A percentile compares a stretch with the other conserved stretches of the same genome.
These are phyloP conservation scores for Pichia kudriavzevii DNA, from an alignment of 1,139 yeast species.

Conservation along the genomic window DNA sequence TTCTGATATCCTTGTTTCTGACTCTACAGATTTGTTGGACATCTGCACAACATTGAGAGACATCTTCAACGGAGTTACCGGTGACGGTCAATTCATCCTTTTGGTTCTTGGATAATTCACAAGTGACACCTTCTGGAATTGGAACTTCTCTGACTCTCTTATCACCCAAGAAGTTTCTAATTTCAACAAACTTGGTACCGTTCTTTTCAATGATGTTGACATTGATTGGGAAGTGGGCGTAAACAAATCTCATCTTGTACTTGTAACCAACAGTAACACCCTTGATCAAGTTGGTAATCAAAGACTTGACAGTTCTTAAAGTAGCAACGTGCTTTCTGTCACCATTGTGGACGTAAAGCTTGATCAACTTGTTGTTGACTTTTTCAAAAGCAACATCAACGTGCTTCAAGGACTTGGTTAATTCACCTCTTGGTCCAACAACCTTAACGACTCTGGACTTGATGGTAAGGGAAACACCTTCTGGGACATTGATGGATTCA, in stretches of 20 bases:
- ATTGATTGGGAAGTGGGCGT: constrained; percentile 99
- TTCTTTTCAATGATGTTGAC: constrained; percentile 79
- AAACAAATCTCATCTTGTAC: constrained; percentile 99
- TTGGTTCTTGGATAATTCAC: constrained; percentile 72
- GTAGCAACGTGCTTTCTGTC: constrained; percentile 99
- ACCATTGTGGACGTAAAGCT: constrained; percentile 95
- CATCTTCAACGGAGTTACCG: constrained; percentile 97
- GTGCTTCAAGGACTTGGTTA: constrained; percentile 88
- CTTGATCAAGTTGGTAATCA: constrained; percentile 86
- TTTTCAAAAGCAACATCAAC: constrained; percentile 88
- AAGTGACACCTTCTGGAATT: constrained; percentile 82
- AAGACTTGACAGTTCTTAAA: constrained; percentile 95
- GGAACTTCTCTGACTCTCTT: constrained; percentile 86
- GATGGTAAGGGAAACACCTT: constrained; percentile 86
- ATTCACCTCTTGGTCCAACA: constrained; percentile 97
- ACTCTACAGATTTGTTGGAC: constrained; percentile 98
- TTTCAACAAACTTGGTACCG: constrained; percentile 75
- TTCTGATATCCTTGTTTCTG: constrained; percentile 99
- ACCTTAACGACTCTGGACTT: constrained; percentile 88
- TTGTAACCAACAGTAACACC: constrained; percentile 99
- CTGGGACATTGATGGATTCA: constrained; percentile 88
- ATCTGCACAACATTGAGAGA: constrained; percentile 98
- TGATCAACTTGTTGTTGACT: constrained; percentile 63
- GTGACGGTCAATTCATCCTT: constrained; percentile 90
- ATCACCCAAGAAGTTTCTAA: constrained; percentile 99